Base-by-base conservation (phyloP, 805 yeast genomes). In the Spathaspora sp. region DNA sequence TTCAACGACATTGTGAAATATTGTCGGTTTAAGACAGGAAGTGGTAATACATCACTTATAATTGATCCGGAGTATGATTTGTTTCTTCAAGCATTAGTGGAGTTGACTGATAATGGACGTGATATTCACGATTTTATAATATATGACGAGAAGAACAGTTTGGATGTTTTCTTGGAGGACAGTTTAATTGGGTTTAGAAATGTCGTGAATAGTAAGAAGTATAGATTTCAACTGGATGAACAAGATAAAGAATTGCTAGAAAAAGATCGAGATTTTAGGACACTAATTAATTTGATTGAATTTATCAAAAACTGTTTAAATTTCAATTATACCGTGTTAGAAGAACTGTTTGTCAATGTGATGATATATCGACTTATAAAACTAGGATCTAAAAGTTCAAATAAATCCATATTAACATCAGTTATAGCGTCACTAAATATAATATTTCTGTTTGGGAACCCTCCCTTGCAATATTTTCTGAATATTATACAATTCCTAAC, bases 1-100 rank as follows among this genome's bases (percentile, higher is more conserved):
- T 89, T 84, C 64, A 72, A 78, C 50, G 87, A 85, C 47, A 78
- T 88, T 1, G 64, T 80, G 32, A 57, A 60, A 2, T 76, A 65
- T 52, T 77, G 85, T 52, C 59, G 60, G 20, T 38, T 57, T 54
- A 52, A 60, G 14, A 56, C 75, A 14, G 19, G 14, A n/a, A 39
- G 17, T 26, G n/a, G 17, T 4, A 32, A 32, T 18, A 31, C 17
- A 18, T 3, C 18, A 19, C 26, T 40, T 10, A 23, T 18, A 3
- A 12, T 45, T n/a, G 82, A 82, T 50, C 76, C 77, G 2, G 85
- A 83, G 55, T 75, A 81, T 54, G 80, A 75, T 44, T 58, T 76
- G 17, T 80, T 82, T 47, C 60, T 86, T 28, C 55, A 60, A 8
- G 81, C 82, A 4, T 59, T 86, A 38, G 64, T 65, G 38, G 59